A percentile compares a stretch with the other conserved stretches of the same genome.
Evolutionary conservation across 164 flowering plant species (phyloP).

Genomic region (Magnolia officinalis): DNA sequence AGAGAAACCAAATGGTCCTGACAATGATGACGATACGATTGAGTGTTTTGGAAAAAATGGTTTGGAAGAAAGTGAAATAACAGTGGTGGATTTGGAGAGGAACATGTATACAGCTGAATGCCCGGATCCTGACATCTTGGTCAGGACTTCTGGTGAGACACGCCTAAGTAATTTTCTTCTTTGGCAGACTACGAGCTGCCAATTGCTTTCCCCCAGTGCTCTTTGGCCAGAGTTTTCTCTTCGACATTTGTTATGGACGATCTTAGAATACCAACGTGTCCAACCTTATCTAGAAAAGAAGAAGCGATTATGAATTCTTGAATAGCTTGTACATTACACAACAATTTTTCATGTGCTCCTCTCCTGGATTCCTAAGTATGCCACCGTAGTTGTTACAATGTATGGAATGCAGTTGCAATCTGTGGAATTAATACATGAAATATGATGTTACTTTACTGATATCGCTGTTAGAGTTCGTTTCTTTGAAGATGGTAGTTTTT

Average conservation of each 20-base stretch:
- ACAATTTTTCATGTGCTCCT: not conserved
- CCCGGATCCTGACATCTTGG: constrained; percentile 46
- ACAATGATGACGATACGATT: not conserved
- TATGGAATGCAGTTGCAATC: no score
- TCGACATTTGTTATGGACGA: constrained; percentile 40
- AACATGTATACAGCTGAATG: constrained; percentile 34
- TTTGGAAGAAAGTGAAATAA: constrained; percentile 8
- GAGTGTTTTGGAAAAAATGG: not conserved
- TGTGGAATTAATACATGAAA: no score
- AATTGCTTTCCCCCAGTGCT: constrained; percentile 29
- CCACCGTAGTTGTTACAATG: not conserved
- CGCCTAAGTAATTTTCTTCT: constrained; percentile 51
- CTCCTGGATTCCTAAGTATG: not conserved
- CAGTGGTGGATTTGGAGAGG: constrained; percentile 33
- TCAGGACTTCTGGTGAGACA: constrained; percentile 45
- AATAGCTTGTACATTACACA: not conserved
- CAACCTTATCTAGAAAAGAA: constrained; percentile 27
- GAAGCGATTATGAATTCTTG: not conserved
- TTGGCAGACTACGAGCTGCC: constrained; percentile 37
- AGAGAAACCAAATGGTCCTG: not conserved
- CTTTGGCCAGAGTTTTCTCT: constrained; percentile 51
- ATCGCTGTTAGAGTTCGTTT: not conserved
- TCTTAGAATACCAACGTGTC: constrained; percentile 34
- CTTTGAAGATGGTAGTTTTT: not conserved
- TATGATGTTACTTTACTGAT: not conserved